Evolutionary conservation across 768 basidiomycete species (phyloP).

Genomic region (Mycena capillaripes): DNA sequence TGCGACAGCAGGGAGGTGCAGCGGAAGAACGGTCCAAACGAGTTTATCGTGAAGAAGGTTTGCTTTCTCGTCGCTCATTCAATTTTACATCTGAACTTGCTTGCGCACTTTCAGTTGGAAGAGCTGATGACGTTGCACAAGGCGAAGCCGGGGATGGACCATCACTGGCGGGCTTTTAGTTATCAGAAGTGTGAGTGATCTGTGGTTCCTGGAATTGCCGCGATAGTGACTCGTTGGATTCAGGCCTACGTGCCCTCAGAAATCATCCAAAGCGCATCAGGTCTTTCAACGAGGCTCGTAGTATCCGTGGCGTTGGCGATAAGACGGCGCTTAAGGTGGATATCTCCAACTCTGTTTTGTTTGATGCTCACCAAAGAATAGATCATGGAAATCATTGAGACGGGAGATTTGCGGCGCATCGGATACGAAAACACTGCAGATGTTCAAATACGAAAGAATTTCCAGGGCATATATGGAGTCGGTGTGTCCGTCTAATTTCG

Average conservation of each 20-base stretch:
- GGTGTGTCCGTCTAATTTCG: conserved; percentile 56
- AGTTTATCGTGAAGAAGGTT: conserved; percentile 83
- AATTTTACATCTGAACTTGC: not conserved
- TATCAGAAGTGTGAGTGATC: conserved; percentile 73
- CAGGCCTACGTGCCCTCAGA: conserved; percentile 73
- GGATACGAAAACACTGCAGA: conserved; percentile 77
- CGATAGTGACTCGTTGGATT: not conserved
- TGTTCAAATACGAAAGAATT: conserved; percentile 66
- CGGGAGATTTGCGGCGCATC: conserved; percentile 80
- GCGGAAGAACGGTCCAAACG: conserved; percentile 64
- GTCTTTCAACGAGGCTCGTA: conserved; percentile 69
- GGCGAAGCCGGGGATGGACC: conserved; percentile 69
- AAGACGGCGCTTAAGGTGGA: conserved; percentile 84
- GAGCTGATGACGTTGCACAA: conserved; percentile 78
- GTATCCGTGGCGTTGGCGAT: conserved; percentile 74
- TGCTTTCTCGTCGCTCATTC: not conserved
- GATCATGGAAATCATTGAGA: conserved; percentile 88
- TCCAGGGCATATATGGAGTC: conserved; percentile 90
- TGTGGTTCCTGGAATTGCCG: not conserved
- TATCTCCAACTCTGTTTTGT: not conserved
- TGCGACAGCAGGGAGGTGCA: conserved; percentile 67
- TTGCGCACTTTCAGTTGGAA: conserved; percentile 60
- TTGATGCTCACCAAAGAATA: conserved; percentile 44
- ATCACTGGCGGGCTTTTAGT: conserved; percentile 76
- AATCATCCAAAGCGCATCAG: conserved; percentile 70